phyloP scores from a whole-genome alignment of 2,329 filamentous ascomycete genomes.

The Beauveria brongniartii region DNA sequence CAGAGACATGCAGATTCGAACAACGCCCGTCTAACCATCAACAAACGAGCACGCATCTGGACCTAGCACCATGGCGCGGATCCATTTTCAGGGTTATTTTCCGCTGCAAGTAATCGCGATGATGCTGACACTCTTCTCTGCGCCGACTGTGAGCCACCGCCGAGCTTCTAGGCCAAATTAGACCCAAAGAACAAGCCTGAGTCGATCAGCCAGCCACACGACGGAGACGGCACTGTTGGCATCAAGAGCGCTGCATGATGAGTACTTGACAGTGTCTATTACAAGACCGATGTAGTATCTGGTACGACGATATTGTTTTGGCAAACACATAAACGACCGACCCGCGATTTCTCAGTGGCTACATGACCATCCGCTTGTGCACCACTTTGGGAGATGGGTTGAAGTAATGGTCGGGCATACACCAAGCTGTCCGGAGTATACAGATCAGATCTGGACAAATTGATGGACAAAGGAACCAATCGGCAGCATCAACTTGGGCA shows the following conservation, averaged over 20 bases:
- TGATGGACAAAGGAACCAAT: neutral
- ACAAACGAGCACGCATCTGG: neutral
- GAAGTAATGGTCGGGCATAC: neutral
- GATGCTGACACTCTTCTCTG: conserved; percentile 3
- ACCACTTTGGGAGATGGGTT: neutral
- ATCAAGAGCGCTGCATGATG: neutral
- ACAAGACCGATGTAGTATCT: neutral
- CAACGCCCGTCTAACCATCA: neutral
- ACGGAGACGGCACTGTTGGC: neutral
- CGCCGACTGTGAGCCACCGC: neutral
- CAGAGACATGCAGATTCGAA: neutral
- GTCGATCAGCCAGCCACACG: neutral
- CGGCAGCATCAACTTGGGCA: neutral
- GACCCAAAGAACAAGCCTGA: neutral
- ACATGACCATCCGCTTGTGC: too few species aligned
- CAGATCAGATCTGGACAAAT: neutral
- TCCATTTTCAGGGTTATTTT: neutral
- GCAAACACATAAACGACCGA: neutral
- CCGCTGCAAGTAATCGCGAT: neutral
- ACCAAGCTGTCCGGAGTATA: neutral
- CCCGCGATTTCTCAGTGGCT: neutral
- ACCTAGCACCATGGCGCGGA: neutral
- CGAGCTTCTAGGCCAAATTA: neutral
- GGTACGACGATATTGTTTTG: neutral
- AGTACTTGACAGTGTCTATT: neutral